These are phyloP conservation scores for Pelargonium australe DNA, from an alignment of 441 rosid species.

Conservation along the genomic window DNA sequence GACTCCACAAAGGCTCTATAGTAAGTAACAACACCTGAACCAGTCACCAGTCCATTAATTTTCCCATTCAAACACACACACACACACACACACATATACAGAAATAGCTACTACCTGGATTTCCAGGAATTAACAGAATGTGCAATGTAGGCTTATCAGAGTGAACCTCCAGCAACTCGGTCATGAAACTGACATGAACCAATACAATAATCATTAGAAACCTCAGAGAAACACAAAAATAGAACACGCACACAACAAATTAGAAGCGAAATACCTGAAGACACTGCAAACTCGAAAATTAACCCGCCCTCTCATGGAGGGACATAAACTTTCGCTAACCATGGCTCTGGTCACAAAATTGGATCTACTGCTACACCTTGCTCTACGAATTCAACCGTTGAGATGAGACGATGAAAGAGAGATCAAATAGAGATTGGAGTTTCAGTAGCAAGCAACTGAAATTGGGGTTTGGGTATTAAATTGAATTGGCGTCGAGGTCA, in stretches of 20 bases:
- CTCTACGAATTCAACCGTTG: background rate
- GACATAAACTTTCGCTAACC: constrained; percentile 32
- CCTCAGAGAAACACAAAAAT: background rate
- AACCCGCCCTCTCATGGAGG: constrained; percentile 27
- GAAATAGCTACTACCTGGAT: constrained; percentile 50
- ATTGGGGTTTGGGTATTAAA: background rate
- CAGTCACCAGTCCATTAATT: constrained; percentile 7
- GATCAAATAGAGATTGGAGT: background rate
- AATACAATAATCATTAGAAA: constrained; percentile 3
- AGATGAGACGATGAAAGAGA: no score
- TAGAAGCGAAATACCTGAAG: constrained; percentile 32
- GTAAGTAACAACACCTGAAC: constrained; percentile 54
- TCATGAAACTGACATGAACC: constrained; percentile 37
- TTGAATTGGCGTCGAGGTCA: background rate
- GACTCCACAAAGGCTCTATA: constrained; percentile 77
- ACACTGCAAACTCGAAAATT: constrained; percentile 45
- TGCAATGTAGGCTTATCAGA: constrained; percentile 52
- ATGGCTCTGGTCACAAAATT: constrained; percentile 26
- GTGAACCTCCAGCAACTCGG: constrained; percentile 60
- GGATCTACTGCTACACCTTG: constrained; percentile 11
- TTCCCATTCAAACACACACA: constrained; percentile 2
- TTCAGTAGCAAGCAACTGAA: background rate
- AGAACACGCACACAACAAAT: background rate
- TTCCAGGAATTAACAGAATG: constrained; percentile 67
- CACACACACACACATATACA: background rate